phyloP scores from a whole-genome alignment of 2,329 filamentous ascomycete genomes.

The Pleochaeta shiraiana region DNA sequence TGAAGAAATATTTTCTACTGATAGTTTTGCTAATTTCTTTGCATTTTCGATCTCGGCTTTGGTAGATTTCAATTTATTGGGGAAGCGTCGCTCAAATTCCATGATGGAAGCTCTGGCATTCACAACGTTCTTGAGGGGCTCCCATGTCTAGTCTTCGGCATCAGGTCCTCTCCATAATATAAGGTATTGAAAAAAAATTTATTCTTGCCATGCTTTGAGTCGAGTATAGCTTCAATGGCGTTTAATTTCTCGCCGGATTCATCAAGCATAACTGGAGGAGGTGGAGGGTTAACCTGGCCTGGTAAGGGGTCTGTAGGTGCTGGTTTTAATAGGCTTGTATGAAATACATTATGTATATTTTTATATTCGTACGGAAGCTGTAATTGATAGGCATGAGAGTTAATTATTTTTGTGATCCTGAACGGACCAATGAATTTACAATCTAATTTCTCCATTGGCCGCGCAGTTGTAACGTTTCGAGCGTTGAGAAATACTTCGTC shows the following conservation, averaged over 20 bases:
- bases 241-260: background rate
- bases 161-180: background rate
- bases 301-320: background rate
- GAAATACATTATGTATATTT: background rate
- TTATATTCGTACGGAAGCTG: background rate
- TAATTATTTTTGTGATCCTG: slow-evolving; percentile 3
- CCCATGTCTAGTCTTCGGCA: background rate
- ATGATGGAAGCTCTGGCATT: slow-evolving; percentile 3
- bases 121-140: slow-evolving; percentile 2
- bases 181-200: background rate
- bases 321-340: background rate
- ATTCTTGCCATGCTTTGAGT: background rate
- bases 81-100: slow-evolving; percentile 4
- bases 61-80: background rate
- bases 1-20: too few relatives aligned
- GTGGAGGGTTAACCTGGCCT: background rate
- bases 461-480: background rate
- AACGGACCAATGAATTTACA: slow-evolving; percentile 4
- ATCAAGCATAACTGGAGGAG: background rate
- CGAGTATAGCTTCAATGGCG: slow-evolving; percentile 1
- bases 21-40: background rate
- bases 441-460: slow-evolving; percentile 3
- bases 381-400: background rate
- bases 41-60: background rate
- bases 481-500: slow-evolving; percentile 1